Percentiles rank a stretch among this genome's conserved stretches.
Conservation (phyloP, 306 rosid species). For the Oxytropis ochrocephala region DNA sequence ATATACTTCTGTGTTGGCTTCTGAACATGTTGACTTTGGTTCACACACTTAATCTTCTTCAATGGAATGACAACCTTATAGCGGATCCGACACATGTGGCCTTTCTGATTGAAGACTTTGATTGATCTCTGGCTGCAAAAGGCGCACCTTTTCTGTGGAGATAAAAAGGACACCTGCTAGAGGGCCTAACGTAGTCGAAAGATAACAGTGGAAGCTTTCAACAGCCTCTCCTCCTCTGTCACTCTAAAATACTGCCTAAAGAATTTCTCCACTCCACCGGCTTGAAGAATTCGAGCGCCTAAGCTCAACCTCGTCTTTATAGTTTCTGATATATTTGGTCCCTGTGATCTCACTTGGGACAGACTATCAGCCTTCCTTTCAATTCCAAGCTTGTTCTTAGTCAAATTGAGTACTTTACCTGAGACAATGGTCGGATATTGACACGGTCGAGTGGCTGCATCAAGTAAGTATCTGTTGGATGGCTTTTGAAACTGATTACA, state of each 20-base stretch:
- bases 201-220: slow-evolving; percentile 58
- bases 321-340: slow-evolving; percentile 50
- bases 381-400: neutral
- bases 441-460: slow-evolving; percentile 7
- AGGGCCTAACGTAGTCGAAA: slow-evolving; percentile 79
- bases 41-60: slow-evolving; percentile 27
- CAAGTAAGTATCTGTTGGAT: slow-evolving; percentile 27
- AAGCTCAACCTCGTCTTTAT: slow-evolving; percentile 62
- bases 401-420: neutral
- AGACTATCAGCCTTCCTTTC: neutral
- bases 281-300: slow-evolving; percentile 54
- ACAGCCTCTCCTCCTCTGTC: slow-evolving; percentile 50
- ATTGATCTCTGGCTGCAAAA: slow-evolving; percentile 75
- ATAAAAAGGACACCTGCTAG: slow-evolving; percentile 77
- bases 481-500: slow-evolving; percentile 22
- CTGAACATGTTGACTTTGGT: slow-evolving; percentile 20
- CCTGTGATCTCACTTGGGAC: slow-evolving; percentile 24
- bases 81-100: slow-evolving; percentile 30
- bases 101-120: slow-evolving; percentile 38
- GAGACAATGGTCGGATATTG: neutral
- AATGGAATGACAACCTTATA: slow-evolving; percentile 29
- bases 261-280: slow-evolving; percentile 54
- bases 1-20: slow-evolving; percentile 30
- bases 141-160: slow-evolving; percentile 60
- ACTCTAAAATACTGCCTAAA: slow-evolving; percentile 45